phyloP scores from a whole-genome alignment of 2,329 filamentous ascomycete genomes.

The Thelonectria blattea region DNA sequence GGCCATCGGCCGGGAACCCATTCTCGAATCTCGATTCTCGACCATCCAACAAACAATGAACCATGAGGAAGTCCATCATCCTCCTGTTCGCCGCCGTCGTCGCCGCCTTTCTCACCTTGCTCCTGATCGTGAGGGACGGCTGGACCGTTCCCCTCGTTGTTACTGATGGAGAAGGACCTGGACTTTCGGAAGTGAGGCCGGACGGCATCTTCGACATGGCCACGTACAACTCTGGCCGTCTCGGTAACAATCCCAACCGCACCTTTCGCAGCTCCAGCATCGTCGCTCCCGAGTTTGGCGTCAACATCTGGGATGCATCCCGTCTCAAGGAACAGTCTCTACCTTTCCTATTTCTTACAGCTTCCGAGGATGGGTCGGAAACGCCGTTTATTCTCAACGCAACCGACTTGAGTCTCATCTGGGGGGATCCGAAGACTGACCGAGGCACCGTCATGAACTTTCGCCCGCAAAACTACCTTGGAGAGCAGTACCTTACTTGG shows the following conservation, averaged over 20 bases:
- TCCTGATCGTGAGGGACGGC: slow-evolving; percentile 1
- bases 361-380: not conserved
- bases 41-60: slow-evolving; percentile 1
- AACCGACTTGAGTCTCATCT: slow-evolving; percentile 8
- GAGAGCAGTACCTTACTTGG: not conserved
- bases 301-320: slow-evolving; percentile 15
- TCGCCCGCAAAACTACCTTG: slow-evolving; percentile 5
- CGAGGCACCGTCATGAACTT: slow-evolving; percentile 12
- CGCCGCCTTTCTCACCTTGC: slow-evolving; percentile 2
- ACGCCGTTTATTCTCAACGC: slow-evolving; percentile 16
- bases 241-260: slow-evolving; percentile 13
- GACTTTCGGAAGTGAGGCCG: not conserved
- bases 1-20: slow-evolving; percentile 8
- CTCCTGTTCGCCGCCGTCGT: not conserved
- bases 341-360: slow-evolving; percentile 11
- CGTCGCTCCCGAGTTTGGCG: slow-evolving; percentile 11
- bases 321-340: not conserved
- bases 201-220: slow-evolving; percentile 5
- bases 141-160: not conserved
- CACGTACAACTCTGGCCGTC: slow-evolving; percentile 8
- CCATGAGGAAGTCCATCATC: slow-evolving; percentile 1
- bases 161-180: not conserved
- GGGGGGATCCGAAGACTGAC: slow-evolving; percentile 6
- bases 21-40: not conserved
- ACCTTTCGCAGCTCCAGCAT: slow-evolving; percentile 13